These are phyloP conservation scores for Gyromitra esculenta DNA, from an alignment of 2,329 filamentous ascomycete species.

Conservation along the genomic window DNA sequence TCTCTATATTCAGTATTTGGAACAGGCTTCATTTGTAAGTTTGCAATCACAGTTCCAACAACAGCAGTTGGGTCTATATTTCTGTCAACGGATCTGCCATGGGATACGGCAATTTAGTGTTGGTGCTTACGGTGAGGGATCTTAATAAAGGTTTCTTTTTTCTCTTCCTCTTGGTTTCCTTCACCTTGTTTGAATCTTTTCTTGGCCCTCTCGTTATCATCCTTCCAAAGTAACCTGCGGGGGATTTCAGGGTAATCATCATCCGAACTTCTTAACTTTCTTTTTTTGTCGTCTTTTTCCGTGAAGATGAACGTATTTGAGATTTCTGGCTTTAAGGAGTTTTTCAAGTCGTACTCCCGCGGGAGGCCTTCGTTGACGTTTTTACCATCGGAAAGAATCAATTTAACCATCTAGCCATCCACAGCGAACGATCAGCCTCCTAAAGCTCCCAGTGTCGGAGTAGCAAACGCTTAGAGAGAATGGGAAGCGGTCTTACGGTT, in stretches of 20 bases:
- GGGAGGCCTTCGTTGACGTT: constrained; percentile 75
- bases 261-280: constrained; percentile 61
- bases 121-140: constrained; percentile 74
- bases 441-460: constrained; percentile 60
- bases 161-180: constrained; percentile 58
- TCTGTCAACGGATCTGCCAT: neutral
- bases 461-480: no score
- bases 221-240: constrained; percentile 54
- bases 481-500: constrained; percentile 63
- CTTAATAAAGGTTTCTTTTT: constrained; percentile 69
- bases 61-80: constrained; percentile 78
- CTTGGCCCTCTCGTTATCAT: constrained; percentile 6
- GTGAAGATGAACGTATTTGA: constrained; percentile 91
- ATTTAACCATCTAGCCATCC: constrained; percentile 28
- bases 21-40: constrained; percentile 61
- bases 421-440: constrained; percentile 60
- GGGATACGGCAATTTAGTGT: constrained; percentile 40
- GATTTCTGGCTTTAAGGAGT: constrained; percentile 73
- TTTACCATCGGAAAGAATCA: constrained; percentile 56
- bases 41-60: constrained; percentile 75
- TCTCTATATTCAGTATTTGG: constrained; percentile 62
- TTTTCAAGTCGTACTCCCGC: constrained; percentile 83
- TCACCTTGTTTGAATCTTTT: constrained; percentile 11
- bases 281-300: constrained; percentile 77
- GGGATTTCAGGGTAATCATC: constrained; percentile 57